Evolutionary conservation across 768 basidiomycete species (phyloP).

Genomic region (Termitomyces sp.): DNA sequence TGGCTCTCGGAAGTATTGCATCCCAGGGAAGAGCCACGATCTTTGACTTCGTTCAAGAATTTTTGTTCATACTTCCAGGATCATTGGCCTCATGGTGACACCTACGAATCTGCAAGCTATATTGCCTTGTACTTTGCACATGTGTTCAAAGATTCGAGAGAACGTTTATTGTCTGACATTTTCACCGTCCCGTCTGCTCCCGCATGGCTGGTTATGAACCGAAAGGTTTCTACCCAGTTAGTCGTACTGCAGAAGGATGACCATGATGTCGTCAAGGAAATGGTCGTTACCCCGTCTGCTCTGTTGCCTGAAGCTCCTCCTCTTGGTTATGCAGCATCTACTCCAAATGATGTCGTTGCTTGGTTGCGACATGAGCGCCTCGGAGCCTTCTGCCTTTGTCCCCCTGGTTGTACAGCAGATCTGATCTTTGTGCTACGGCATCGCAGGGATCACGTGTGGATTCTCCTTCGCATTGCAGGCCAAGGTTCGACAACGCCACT

Average conservation of each 20-base stretch:
- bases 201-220: too few relatives aligned
- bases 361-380: neutral
- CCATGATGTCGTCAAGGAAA: neutral
- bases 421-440: neutral
- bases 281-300: neutral
- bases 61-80: neutral
- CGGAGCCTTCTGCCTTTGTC: conserved; percentile 4
- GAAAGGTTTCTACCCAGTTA: too few relatives aligned
- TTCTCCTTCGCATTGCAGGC: neutral
- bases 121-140: neutral
- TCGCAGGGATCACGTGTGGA: neutral
- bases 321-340: neutral
- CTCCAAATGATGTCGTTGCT: conserved; percentile 1
- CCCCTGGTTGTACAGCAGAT: neutral
- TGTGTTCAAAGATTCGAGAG: neutral
- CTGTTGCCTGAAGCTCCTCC: conserved; percentile 4
- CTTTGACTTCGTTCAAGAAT: neutral
- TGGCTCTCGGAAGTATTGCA: neutral
- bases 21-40: neutral
- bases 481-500: neutral
- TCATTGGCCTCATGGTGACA: conserved; percentile 1
- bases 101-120: conserved; percentile 1
- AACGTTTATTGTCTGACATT: neutral
- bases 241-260: neutral
- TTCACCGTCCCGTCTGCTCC: too few relatives aligned